phyloP scores from a whole-genome alignment of 768 basidiomycete genomes.

The Myochromella boudieri region DNA sequence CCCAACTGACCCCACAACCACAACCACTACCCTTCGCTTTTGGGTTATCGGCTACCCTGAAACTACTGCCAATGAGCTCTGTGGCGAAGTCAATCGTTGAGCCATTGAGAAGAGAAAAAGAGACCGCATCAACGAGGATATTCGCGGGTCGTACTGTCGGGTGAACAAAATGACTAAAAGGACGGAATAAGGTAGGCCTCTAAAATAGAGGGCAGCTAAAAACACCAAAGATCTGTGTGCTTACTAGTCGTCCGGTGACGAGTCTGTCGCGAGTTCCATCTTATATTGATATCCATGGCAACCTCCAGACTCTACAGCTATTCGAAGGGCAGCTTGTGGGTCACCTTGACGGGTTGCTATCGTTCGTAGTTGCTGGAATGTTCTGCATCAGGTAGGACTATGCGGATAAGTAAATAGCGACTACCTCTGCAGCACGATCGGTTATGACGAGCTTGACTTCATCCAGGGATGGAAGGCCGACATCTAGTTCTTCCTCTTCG shows the following conservation, averaged over 20 bases:
- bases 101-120: conserved; percentile 82
- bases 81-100: conserved; percentile 89
- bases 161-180: conserved; percentile 65
- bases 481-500: conserved; percentile 61
- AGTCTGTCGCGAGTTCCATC: conserved; percentile 70
- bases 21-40: conserved; percentile 89
- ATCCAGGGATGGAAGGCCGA: conserved; percentile 53
- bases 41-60: conserved; percentile 82
- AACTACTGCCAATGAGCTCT: conserved; percentile 92
- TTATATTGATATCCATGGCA: conserved; percentile 99
- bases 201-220: background rate
- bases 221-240: conserved; percentile 28
- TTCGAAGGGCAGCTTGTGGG: conserved; percentile 65
- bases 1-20: conserved; percentile 97
- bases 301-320: conserved; percentile 90
- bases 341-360: conserved; percentile 70
- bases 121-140: conserved; percentile 83
- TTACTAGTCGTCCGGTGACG: conserved; percentile 82
- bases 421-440: conserved; percentile 74
- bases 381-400: conserved; percentile 1
- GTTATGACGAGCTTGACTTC: conserved; percentile 61
- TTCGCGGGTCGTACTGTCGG: conserved; percentile 70
- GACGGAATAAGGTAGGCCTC: conserved; percentile 5
- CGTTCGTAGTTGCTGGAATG: conserved; percentile 68
- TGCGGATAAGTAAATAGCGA: background rate